These are phyloP conservation scores for Pythium phragmitis DNA, from an alignment of 352 stramenopile species.

Conservation along the genomic window DNA sequence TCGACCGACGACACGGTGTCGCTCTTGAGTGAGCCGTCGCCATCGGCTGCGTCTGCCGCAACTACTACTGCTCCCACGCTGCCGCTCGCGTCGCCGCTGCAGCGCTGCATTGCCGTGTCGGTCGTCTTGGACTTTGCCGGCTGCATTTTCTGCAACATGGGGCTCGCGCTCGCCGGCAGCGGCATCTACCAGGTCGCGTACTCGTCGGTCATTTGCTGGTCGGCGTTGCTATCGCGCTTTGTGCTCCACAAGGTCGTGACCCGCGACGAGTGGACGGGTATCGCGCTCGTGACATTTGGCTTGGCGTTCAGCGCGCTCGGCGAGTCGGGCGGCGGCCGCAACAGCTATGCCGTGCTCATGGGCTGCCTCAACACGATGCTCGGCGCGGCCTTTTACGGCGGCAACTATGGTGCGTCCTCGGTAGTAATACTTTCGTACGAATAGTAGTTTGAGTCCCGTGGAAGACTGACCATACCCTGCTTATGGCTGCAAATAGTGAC, in stretches of 20 bases:
- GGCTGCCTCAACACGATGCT: conserved; percentile 83
- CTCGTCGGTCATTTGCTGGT: conserved; percentile 88
- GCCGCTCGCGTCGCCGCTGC: conserved; percentile 50
- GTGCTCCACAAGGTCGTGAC: conserved; percentile 70
- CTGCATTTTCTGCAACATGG: conserved; percentile 85
- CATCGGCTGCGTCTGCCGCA: background rate
- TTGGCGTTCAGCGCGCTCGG: conserved; percentile 79
- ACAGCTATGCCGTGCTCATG: conserved; percentile 78
- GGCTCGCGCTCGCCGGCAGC: conserved; percentile 77
- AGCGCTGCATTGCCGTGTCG: conserved; percentile 65
- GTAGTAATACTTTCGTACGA: background rate
- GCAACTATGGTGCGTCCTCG: conserved; percentile 60
- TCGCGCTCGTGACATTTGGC: conserved; percentile 81
- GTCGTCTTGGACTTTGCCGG: conserved; percentile 81
- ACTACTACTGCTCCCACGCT: conserved; percentile 28
- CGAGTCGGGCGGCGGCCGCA: conserved; percentile 56
- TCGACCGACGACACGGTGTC: conserved; percentile 17
- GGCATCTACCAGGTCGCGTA: conserved; percentile 85
- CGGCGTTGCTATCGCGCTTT: conserved; percentile 72
- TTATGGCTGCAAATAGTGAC: conserved; percentile 37
- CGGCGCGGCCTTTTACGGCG: conserved; percentile 78
- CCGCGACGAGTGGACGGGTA: conserved; percentile 79
- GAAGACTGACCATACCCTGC: background rate
- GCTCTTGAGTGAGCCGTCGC: background rate
- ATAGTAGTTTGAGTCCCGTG: background rate